Conservation (phyloP, 495 filamentous ascomycete species). For the Evernia prunastri region DNA sequence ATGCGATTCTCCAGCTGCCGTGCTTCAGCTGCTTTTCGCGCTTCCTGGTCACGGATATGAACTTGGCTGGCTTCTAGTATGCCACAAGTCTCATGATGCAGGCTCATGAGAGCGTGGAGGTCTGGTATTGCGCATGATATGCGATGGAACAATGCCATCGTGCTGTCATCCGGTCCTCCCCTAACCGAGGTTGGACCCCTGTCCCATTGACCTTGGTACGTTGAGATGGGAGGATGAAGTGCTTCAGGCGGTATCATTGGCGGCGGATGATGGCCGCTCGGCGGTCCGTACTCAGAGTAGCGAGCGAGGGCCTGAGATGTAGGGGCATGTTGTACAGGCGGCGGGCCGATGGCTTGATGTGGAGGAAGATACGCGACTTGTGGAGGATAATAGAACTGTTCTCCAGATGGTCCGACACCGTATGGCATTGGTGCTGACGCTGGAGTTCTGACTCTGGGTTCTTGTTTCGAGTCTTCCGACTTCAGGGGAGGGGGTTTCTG, state of each 20-base stretch:
- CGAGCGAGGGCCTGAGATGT: constrained; percentile 10
- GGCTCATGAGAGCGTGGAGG: constrained; percentile 41
- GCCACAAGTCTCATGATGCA: constrained; percentile 42
- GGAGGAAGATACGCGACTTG: constrained; percentile 17
- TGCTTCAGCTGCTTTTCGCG: constrained; percentile 41
- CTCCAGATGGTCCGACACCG: not conserved
- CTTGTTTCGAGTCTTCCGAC: constrained; percentile 1
- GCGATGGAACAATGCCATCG: constrained; percentile 35
- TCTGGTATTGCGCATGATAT: constrained; percentile 48
- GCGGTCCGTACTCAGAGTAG: constrained; percentile 21
- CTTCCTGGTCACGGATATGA: constrained; percentile 42
- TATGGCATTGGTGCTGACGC: constrained; percentile 7
- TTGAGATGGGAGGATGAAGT: not conserved
- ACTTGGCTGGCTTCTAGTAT: constrained; percentile 40
- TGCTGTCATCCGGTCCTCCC: constrained; percentile 13
- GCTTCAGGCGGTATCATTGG: not conserved
- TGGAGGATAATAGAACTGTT: constrained; percentile 12
- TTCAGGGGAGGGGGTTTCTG: constrained; percentile 8
- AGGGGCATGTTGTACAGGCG: constrained; percentile 13
- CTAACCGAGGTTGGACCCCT: not conserved
- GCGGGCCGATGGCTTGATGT: constrained; percentile 14
- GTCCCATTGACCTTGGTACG: not conserved
- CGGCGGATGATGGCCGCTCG: not conserved
- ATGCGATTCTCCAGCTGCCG: constrained; percentile 51
- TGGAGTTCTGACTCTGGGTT: not conserved